Evolutionary conservation across 2,329 filamentous ascomycete species (phyloP), one percentile per base, ranked within the genome.

Genomic region (Ceratocystiopsis minuta): DNA sequence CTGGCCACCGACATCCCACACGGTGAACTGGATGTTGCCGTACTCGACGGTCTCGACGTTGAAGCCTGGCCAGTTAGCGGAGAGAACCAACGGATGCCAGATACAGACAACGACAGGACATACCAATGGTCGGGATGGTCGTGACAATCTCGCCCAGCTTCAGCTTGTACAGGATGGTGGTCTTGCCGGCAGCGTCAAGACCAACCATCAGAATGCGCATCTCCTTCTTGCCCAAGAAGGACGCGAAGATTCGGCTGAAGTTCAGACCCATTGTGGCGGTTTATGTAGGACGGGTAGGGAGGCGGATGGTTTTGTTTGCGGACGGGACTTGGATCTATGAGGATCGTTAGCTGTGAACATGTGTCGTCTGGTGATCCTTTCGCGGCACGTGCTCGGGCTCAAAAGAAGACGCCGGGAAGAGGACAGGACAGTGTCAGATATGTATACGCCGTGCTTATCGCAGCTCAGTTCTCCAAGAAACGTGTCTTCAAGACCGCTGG

Each of bases 21-120:
- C 88, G 56, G 92, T 96, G 70, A 96, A 96, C 65, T 95, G 92
- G 64, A 95, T 87, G 62, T 96, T 96, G 74, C 95, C 95, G 71
- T 94, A 95, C 52, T 87, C 92, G 55, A 96, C 87, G 5, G 86
- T 93, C 71, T 96, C 88, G 62, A 96, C 90, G 72, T 96, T 96
- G 74, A 96, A 96, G 53, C 88, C 90, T 87, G 51, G 34, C 48
- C 3, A 11, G 43, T 36, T 10, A 17, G 37, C 20, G 7, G 20
- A 7, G 20, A 20, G 6, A 31, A 10, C 9, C 10, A 15, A 16
- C 10, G 16, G 33, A 31, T 17, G 11, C 18, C 10, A 16, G 34
- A 17, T 18, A 31, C 14, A 6, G 35, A 17, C 18, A 36, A 37
- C 38, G 37, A 40, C 36, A 39, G 43, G 45, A 51, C 75, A 66